Evolutionary conservation across 768 basidiomycete species (phyloP).

Genomic region (Nidularia pulvinata): DNA sequence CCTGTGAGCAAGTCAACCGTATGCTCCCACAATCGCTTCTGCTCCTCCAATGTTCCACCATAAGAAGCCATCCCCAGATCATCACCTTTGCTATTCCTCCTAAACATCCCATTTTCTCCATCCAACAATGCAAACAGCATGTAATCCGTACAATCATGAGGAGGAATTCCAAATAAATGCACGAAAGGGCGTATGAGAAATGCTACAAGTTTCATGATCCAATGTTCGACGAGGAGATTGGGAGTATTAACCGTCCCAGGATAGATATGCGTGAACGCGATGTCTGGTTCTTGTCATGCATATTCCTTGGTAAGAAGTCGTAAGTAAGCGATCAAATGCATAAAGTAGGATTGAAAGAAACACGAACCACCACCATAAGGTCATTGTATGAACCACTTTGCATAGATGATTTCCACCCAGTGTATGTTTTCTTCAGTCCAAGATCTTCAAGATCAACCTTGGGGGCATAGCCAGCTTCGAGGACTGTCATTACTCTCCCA

Average conservation of each 20-base stretch:
- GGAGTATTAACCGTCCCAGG: constrained; percentile 33
- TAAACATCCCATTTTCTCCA: too few species aligned
- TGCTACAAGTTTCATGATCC: too few species aligned
- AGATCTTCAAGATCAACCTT: constrained; percentile 28
- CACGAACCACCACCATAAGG: constrained; percentile 28
- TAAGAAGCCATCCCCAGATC: too few species aligned
- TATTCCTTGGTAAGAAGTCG: constrained; percentile 19
- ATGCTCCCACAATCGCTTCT: too few species aligned
- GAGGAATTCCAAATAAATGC: too few species aligned
- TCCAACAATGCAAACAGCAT: too few species aligned
- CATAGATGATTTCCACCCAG: constrained; percentile 14
- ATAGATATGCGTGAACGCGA: constrained; percentile 36
- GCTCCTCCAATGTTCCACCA: too few species aligned
- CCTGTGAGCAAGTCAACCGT: too few species aligned
- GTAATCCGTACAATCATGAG: too few species aligned
- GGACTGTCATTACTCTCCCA: constrained; percentile 29
- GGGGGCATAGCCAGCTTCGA: constrained; percentile 18
- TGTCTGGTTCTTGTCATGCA: constrained; percentile 26
- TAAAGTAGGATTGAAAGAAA: background rate
- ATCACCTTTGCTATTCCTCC: too few species aligned
- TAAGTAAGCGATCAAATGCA: background rate
- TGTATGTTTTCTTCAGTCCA: constrained; percentile 32
- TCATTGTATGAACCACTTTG: constrained; percentile 30
- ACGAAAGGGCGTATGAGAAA: too few species aligned
- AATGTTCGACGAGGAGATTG: too few species aligned